Evolutionary conservation across 164 flowering plant genomes (phyloP), one percentile per base, ranked within the genome.

Genomic region (Piper betle): DNA sequence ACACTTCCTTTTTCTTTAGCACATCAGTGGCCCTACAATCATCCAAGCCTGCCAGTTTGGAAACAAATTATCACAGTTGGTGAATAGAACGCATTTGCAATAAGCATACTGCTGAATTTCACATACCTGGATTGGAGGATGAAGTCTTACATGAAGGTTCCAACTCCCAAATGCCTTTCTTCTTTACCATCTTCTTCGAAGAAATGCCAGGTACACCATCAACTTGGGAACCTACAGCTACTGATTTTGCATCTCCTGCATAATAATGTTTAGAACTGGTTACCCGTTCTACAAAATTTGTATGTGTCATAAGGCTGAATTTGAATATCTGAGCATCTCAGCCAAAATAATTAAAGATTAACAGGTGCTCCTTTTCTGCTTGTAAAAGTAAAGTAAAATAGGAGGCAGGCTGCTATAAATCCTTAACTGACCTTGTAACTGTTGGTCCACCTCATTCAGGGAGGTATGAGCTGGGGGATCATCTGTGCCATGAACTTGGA

Each of bases 111-210:
- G 66, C 66, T 39, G 66, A 42, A 16, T 12, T 11, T 55, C 53
- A 38, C 42, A 62, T 65, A 62, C 53, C 64, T 61, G 72, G 71
- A 48, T 75, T 64, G 17, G 63, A 58, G 60, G 66, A 60, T 25
- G 33, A 25, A 52, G n/a, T 39, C 57, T 58, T 55, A 57, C 41
- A 64, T n/a, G 40, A 53, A 63, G 55, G 69, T 57, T 53, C 9
- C 10, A 46, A 46, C 50, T 46, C 12, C 50, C 50, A 46, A 46
- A 46, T 46, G 12, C 7, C 7, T 46, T 12, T 46, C 10, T 15
- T 46, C 3, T 9, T 15, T 46, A 10, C 15, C 3, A 2, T 15
- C 50, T 46, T 15, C 3, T 46, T 46, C 15, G 50, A 5, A 46
- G 12, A 46, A 46, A 15, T 46, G 15, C 50, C 50, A 12, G 12